phyloP scores from a whole-genome alignment of 148 eudicot species.

The Camellia sinensis region DNA sequence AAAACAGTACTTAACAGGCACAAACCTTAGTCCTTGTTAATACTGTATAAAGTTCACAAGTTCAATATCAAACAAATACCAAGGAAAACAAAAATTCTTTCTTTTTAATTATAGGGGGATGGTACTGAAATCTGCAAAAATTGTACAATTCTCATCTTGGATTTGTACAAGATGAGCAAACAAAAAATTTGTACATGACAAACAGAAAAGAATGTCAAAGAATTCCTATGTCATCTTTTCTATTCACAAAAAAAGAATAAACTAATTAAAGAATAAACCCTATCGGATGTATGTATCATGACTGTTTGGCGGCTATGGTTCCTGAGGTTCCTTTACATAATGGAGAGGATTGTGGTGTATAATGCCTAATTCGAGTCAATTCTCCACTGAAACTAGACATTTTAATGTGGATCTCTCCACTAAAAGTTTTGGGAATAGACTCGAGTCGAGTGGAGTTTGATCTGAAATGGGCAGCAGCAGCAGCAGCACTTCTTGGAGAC shows the following conservation, averaged over 20 bases:
- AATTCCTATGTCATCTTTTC: slow-evolving; percentile 26
- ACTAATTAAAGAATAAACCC: slow-evolving; percentile 30
- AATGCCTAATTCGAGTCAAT: slow-evolving; percentile 24
- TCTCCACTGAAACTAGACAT: slow-evolving; percentile 25
- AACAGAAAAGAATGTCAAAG: slow-evolving; percentile 15
- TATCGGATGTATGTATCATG: slow-evolving; percentile 2
- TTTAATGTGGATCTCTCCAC: slow-evolving; percentile 8
- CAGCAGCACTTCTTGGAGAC: slow-evolving; percentile 58
- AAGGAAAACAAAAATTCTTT: background rate
- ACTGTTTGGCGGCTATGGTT: slow-evolving; percentile 4
- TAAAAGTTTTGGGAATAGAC: slow-evolving; percentile 29
- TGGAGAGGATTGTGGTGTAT: slow-evolving; percentile 34
- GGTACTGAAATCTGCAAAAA: background rate
- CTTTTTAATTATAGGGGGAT: background rate
- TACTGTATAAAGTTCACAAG: too few relatives aligned
- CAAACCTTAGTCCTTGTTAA: too few relatives aligned
- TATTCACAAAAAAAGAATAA: slow-evolving; percentile 41
- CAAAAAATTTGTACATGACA: slow-evolving; percentile 6
- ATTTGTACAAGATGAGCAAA: slow-evolving; percentile 14
- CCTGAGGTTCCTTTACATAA: slow-evolving; percentile 27
- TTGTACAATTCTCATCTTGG: background rate
- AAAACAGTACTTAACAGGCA: too few relatives aligned
- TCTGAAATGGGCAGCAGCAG: slow-evolving; percentile 25
- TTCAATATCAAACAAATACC: background rate
- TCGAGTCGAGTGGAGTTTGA: slow-evolving; percentile 28